phyloP scores from a whole-genome alignment of 176 grass and related monocot genomes.

The Aegilops tauschii region DNA sequence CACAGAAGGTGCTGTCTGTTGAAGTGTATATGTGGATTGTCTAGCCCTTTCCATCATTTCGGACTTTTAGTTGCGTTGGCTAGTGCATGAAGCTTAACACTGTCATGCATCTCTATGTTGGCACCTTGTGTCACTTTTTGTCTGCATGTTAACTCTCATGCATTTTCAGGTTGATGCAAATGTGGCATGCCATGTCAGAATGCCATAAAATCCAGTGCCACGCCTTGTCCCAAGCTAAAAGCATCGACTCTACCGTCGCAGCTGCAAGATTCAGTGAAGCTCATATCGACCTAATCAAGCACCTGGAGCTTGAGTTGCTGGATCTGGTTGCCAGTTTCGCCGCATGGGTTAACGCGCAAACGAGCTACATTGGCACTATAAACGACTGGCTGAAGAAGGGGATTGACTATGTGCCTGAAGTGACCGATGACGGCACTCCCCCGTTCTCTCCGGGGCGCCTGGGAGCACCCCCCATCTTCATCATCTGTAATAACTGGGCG shows the following conservation, averaged over 20 bases:
- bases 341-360: constrained; percentile 56
- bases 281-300: constrained; percentile 49
- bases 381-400: constrained; percentile 76
- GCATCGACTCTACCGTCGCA: constrained; percentile 34
- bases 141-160: not conserved
- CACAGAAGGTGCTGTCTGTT: too few relatives aligned
- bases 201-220: constrained; percentile 64
- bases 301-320: constrained; percentile 48
- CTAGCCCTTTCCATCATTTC: too few relatives aligned
- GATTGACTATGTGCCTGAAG: constrained; percentile 60
- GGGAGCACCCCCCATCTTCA: constrained; percentile 69
- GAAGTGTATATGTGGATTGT: too few relatives aligned
- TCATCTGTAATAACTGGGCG: constrained; percentile 64
- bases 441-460: constrained; percentile 69
- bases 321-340: constrained; percentile 50
- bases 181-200: constrained; percentile 76
- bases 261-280: constrained; percentile 33
- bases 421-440: constrained; percentile 55
- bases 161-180: constrained; percentile 61
- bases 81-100: too few relatives aligned
- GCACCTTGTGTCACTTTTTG: not conserved
- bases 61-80: too few relatives aligned
- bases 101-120: not conserved
- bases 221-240: constrained; percentile 52
- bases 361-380: constrained; percentile 48